phyloP scores from a whole-genome alignment of 805 yeast genomes.

The Suhomyces xylopsoci region DNA sequence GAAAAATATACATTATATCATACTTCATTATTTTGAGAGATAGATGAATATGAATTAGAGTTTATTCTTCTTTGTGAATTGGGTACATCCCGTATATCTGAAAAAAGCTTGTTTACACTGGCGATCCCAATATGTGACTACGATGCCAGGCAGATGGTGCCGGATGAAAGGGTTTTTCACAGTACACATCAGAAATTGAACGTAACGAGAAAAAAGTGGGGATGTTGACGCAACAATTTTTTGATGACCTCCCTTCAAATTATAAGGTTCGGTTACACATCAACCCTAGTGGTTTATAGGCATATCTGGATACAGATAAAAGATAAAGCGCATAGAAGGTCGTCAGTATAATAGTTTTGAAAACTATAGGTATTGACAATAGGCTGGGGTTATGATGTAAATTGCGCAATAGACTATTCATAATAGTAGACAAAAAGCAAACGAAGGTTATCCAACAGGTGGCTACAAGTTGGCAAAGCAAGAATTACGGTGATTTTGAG shows the following conservation, averaged over 20 bases:
- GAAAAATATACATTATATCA: background rate
- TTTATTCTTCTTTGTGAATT: background rate
- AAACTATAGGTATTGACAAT: background rate
- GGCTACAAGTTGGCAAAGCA: background rate
- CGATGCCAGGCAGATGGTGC: background rate
- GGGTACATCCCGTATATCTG: background rate
- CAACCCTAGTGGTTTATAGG: background rate
- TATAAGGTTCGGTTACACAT: background rate
- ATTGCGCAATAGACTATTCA: background rate
- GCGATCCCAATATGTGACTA: background rate
- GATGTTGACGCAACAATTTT: background rate
- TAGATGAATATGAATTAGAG: background rate
- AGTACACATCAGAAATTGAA: background rate
- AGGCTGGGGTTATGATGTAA: background rate
- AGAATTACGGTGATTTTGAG: background rate
- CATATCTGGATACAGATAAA: background rate
- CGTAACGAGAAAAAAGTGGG: background rate
- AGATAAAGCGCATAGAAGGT: background rate
- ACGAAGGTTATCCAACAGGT: background rate
- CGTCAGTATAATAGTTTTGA: background rate
- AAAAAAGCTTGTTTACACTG: background rate
- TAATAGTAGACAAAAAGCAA: background rate
- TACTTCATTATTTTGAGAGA: background rate
- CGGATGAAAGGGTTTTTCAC: background rate
- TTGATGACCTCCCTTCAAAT: background rate